These are phyloP conservation scores for Nelumbo lutea DNA, from an alignment of 164 flowering plant genomes.

Conservation along the genomic window DNA sequence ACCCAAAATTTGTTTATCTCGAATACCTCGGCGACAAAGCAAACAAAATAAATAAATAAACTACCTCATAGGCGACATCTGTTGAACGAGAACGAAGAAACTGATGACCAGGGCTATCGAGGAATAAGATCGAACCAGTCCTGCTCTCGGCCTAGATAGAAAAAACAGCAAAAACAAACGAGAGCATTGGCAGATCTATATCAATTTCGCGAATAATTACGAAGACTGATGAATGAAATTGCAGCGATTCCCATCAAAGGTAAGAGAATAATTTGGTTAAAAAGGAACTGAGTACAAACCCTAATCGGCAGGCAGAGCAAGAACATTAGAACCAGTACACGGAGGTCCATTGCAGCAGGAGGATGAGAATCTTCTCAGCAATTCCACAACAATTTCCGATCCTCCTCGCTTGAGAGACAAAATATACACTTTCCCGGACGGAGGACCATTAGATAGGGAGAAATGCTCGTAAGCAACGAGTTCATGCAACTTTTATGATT, in stretches of 20 bases:
- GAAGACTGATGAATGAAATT: not conserved
- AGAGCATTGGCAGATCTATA: slow-evolving; percentile 15
- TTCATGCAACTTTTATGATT: too few relatives aligned
- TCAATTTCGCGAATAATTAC: not conserved
- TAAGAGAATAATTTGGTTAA: not conserved
- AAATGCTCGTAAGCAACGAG: too few relatives aligned
- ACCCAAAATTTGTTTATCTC: not conserved
- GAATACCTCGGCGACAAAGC: not conserved
- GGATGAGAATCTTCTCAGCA: not conserved
- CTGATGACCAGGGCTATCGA: slow-evolving; percentile 29
- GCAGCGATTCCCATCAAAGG: not conserved
- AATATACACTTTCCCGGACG: too few relatives aligned
- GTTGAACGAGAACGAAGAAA: slow-evolving; percentile 33
- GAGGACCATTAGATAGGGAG: too few relatives aligned
- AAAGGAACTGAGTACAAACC: slow-evolving; percentile 21
- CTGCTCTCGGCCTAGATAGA: slow-evolving; percentile 31
- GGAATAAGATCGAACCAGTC: slow-evolving; percentile 41
- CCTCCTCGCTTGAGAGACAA: too few relatives aligned
- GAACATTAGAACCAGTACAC: slow-evolving; percentile 21
- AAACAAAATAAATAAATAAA: not conserved
- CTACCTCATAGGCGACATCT: slow-evolving; percentile 29
- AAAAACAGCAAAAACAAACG: slow-evolving; percentile 8
- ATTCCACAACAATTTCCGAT: too few relatives aligned
- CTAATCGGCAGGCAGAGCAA: slow-evolving; percentile 21
- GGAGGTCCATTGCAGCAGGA: not conserved